A percentile compares a stretch with the other conserved stretches of the same genome.
Evolutionary conservation across 805 yeast species (phyloP).

Genomic region (Peterozyma toletana): DNA sequence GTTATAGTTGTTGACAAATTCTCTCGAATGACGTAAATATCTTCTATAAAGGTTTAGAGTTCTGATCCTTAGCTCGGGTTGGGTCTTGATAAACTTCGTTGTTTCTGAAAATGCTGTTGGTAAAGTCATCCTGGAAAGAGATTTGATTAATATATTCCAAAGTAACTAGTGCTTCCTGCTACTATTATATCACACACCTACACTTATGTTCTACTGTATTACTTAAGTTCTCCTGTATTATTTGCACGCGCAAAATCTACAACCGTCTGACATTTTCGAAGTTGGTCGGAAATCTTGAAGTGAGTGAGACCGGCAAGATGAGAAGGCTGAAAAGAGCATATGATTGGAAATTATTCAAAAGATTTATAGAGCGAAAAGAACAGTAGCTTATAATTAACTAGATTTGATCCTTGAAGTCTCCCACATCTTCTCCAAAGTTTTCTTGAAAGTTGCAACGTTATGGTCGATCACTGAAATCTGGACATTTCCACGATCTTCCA

Average conservation of each 20-base stretch:
- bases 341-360: too few relatives aligned
- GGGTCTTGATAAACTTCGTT: constrained; percentile 56
- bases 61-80: constrained; percentile 53
- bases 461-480: constrained; percentile 72
- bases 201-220: background rate
- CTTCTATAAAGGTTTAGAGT: constrained; percentile 68
- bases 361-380: too few relatives aligned
- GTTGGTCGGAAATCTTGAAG: background rate
- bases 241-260: background rate
- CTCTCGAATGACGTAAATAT: constrained; percentile 52
- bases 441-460: constrained; percentile 75
- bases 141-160: background rate
- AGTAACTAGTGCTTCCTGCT: too few relatives aligned
- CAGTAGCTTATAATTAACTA: too few relatives aligned
- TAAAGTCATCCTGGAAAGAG: constrained; percentile 36
- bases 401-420: constrained; percentile 28
- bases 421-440: constrained; percentile 71
- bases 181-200: background rate
- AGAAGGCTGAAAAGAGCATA: background rate
- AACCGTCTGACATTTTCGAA: background rate
- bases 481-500: constrained; percentile 31
- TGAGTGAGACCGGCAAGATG: background rate
- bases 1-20: constrained; percentile 54
- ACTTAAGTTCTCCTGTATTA: background rate
- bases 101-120: constrained; percentile 85